Evolutionary conservation across 1,139 yeast species (phyloP).

Genomic region (Kodamaea alishanica): DNA sequence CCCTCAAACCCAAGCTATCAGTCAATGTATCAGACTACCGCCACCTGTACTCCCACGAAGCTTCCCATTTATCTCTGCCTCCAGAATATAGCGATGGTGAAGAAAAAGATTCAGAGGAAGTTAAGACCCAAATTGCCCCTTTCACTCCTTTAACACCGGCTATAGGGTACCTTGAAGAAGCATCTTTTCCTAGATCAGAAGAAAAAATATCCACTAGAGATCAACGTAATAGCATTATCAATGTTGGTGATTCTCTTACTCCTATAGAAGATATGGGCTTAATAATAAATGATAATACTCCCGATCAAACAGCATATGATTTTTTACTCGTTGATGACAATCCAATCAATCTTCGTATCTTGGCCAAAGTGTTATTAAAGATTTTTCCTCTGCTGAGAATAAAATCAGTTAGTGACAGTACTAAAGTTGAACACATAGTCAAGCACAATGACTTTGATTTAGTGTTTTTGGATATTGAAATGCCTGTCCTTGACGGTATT

Average conservation of each 20-base stretch:
- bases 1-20: slow-evolving; percentile 13
- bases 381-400: slow-evolving; percentile 35
- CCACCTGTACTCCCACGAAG: slow-evolving; percentile 6
- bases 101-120: not conserved
- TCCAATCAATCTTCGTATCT: slow-evolving; percentile 37
- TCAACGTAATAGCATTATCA: slow-evolving; percentile 9
- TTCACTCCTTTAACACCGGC: slow-evolving; percentile 14
- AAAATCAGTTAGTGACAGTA: slow-evolving; percentile 29
- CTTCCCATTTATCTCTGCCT: slow-evolving; percentile 9
- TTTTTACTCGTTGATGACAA: slow-evolving; percentile 46
- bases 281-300: slow-evolving; percentile 9
- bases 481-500: slow-evolving; percentile 45
- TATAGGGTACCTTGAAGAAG: not conserved
- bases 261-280: slow-evolving; percentile 10
- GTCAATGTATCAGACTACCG: slow-evolving; percentile 12
- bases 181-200: not conserved
- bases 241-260: slow-evolving; percentile 7
- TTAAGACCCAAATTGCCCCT: slow-evolving; percentile 5
- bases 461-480: slow-evolving; percentile 45
- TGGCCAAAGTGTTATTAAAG: slow-evolving; percentile 30
- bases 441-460: slow-evolving; percentile 26
- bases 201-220: not conserved
- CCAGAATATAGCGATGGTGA: slow-evolving; percentile 8
- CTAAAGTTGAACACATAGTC: slow-evolving; percentile 25
- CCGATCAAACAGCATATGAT: slow-evolving; percentile 23